Conservation (phyloP, 345 rosid genomes). For the Nasturtium officinale region DNA sequence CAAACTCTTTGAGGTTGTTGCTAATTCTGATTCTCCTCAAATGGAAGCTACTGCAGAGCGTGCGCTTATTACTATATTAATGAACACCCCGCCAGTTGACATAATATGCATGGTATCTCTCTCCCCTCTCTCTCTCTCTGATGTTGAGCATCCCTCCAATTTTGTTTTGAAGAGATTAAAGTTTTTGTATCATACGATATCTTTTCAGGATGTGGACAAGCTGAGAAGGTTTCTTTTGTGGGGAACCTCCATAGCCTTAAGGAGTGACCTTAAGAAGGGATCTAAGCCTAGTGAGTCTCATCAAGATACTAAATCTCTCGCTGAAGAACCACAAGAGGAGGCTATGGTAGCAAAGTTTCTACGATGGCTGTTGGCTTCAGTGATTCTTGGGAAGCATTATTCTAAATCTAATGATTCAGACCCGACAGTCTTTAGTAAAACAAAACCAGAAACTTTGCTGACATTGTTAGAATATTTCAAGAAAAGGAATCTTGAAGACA, state of each 20-base stretch:
- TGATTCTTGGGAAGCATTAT: slow-evolving; percentile 66
- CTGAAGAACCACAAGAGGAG: slow-evolving; percentile 38
- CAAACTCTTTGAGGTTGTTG: too few species aligned
- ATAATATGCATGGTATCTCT: too few species aligned
- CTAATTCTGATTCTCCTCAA: too few species aligned
- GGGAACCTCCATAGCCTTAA: not conserved
- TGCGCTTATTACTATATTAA: too few species aligned
- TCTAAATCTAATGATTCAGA: slow-evolving; percentile 34
- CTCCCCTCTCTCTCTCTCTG: too few species aligned
- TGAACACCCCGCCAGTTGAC: too few species aligned
- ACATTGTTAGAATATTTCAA: slow-evolving; percentile 50
- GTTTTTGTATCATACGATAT: too few species aligned
- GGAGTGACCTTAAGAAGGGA: slow-evolving; percentile 46
- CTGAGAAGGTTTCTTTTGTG: too few species aligned
- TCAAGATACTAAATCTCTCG: slow-evolving; percentile 22
- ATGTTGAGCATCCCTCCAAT: too few species aligned
- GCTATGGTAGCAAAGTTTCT: slow-evolving; percentile 62
- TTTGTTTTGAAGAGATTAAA: too few species aligned
- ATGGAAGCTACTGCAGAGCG: too few species aligned
- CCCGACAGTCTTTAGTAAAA: slow-evolving; percentile 33
- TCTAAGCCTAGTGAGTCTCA: slow-evolving; percentile 33
- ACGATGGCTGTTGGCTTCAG: slow-evolving; percentile 85
- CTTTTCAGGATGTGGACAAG: too few species aligned
- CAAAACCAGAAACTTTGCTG: slow-evolving; percentile 47
- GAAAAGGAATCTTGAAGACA: slow-evolving; percentile 41